These are phyloP conservation scores for Apiospora arundinis DNA, from an alignment of 2,329 filamentous ascomycete species.

Conservation along the genomic window DNA sequence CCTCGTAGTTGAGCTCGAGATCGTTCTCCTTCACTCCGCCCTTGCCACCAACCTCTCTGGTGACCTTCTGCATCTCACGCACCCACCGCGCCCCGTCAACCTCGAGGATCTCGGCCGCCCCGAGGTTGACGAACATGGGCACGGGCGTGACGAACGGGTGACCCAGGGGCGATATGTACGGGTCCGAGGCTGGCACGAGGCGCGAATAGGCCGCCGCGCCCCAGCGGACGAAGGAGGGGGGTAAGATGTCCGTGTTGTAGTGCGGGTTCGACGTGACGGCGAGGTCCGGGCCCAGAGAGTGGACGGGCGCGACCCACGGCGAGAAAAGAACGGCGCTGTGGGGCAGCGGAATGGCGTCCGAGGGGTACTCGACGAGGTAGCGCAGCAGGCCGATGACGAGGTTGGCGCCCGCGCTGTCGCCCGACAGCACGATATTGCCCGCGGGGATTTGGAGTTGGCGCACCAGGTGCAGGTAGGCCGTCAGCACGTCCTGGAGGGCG, in stretches of 20 bases:
- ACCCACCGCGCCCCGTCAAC: conserved; percentile 64
- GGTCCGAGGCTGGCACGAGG: conserved; percentile 12
- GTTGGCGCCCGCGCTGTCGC: conserved; percentile 55
- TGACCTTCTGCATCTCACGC: conserved; percentile 39
- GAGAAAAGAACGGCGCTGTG: conserved; percentile 44
- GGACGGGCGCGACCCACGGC: conserved; percentile 29
- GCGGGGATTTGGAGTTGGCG: conserved; percentile 45
- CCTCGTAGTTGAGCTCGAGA: conserved; percentile 47
- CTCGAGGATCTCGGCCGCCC: conserved; percentile 40
- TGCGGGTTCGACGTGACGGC: conserved; percentile 28
- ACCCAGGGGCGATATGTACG: conserved; percentile 32
- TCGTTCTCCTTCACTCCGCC: conserved; percentile 27
- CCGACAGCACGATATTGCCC: conserved; percentile 47
- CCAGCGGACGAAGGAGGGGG: conserved; percentile 45
- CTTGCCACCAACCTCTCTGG: neutral
- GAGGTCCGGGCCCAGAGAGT: conserved; percentile 26
- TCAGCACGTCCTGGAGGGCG: conserved; percentile 52
- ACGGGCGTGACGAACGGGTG: conserved; percentile 33
- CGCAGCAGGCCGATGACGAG: conserved; percentile 48
- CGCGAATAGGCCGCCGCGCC: conserved; percentile 42
- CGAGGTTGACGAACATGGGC: conserved; percentile 33
- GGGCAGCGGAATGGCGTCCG: conserved; percentile 39
- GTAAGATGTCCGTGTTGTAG: conserved; percentile 46
- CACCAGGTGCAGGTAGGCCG: conserved; percentile 49
- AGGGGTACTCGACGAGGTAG: conserved; percentile 47